Base-by-base conservation (phyloP, 768 basidiomycete genomes). In the Leccinum pellstonianum region DNA sequence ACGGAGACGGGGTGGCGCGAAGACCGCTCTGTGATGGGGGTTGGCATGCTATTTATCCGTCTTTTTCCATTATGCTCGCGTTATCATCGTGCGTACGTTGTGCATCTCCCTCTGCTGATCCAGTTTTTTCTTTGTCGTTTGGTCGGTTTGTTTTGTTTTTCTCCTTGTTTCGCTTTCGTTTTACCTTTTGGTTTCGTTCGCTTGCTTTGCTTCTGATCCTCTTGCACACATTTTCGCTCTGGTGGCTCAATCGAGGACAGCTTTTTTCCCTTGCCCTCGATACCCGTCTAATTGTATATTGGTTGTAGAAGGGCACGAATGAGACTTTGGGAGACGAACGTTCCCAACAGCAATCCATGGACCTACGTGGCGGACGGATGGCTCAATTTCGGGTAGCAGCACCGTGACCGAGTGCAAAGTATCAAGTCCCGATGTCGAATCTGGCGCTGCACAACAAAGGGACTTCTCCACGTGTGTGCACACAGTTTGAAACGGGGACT, bases 331-430 rank as follows among this genome's bases (percentile, higher is more conserved):
- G 29, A 61, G 33, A 43, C 56, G 80, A 1, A 93, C 73, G 63
- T 90, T 87, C 4, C 82, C 78, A 10, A 93, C 72, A 5, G 83
- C 78, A 17, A 95, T 75, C 93, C 93, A 97, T n/a, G 79, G 66
- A 17, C 82, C 86, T 4, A 77, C 61, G 52, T 70, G 69, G 59
- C 54, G 70, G 41, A 65, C 61, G 23, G 62, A 66, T 14, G 63
- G 59, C 15, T 37, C 58, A n/a, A 64, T 58, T 21, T 62, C 58
- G 2, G 43, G 48, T 15, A 31, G 33, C 33, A 35, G 38, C 12
- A 2, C 21, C 33, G n/a, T 2, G 21, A 21, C 1, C 1, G 46
- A 17, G 12, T 33, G 59, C 10, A 43, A 12, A 56, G 48, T 43
- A 41, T 10, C 38, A n/a, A 27, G 23, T 4, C 8, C 43, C 6